Evolutionary conservation across 805 yeast genomes (phyloP).

Genomic region (Barnettozyma salicaria): DNA sequence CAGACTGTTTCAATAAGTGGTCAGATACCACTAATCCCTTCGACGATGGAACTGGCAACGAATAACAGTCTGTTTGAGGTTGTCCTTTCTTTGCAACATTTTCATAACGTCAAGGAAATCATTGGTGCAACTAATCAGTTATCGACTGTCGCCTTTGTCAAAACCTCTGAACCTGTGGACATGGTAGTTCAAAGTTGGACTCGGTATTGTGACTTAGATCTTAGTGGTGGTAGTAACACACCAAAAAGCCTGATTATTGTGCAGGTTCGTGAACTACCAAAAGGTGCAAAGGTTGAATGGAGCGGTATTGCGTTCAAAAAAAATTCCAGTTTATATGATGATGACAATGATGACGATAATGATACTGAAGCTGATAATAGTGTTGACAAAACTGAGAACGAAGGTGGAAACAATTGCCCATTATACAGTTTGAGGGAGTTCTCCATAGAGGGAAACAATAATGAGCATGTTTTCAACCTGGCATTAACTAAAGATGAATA

Average conservation of each 20-base stretch:
- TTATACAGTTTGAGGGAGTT: background rate
- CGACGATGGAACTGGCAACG: constrained; percentile 47
- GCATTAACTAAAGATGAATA: constrained; percentile 18
- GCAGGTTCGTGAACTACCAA: constrained; percentile 54
- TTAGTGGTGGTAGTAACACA: constrained; percentile 25
- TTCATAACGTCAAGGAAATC: constrained; percentile 53
- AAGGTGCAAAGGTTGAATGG: constrained; percentile 67
- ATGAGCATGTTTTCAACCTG: constrained; percentile 16
- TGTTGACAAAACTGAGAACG: constrained; percentile 6
- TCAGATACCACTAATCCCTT: constrained; percentile 82
- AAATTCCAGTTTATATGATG: constrained; percentile 31
- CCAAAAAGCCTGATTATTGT: constrained; percentile 40
- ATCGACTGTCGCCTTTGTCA: constrained; percentile 50
- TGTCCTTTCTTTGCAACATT: constrained; percentile 66
- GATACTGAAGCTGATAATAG: background rate
- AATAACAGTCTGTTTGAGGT: constrained; percentile 31
- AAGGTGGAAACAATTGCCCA: too few relatives aligned
- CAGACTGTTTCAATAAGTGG: constrained; percentile 71
- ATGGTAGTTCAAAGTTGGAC: constrained; percentile 40
- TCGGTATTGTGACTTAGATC: constrained; percentile 30
- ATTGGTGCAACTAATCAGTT: constrained; percentile 42
- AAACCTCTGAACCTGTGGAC: constrained; percentile 28
- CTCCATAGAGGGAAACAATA: constrained; percentile 15
- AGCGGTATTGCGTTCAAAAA: constrained; percentile 52
- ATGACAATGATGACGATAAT: constrained; percentile 37